Conservation (phyloP, 257 asterid genomes). For the Ajuga chamaepitys region DNA sequence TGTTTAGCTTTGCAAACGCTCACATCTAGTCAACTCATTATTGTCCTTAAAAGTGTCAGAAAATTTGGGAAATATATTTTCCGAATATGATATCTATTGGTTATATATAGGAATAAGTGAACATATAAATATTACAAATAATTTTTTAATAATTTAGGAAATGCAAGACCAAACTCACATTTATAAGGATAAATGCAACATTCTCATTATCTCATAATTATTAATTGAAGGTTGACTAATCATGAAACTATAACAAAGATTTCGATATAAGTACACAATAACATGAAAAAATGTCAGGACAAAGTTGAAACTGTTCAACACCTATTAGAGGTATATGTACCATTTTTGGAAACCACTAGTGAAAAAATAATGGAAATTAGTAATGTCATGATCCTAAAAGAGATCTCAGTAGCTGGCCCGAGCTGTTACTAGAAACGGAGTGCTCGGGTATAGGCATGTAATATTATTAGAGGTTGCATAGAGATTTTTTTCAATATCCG, state of each 20-base stretch:
- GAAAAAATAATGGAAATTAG: background rate
- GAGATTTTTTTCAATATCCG: background rate
- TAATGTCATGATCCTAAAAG: background rate
- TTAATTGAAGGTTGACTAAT: background rate
- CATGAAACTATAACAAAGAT: background rate
- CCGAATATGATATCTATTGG: background rate
- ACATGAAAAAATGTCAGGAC: background rate
- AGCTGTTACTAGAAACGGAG: background rate
- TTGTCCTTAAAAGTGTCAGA: background rate
- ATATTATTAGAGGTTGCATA: background rate
- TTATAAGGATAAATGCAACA: background rate
- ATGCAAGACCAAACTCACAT: background rate
- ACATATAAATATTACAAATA: too few species aligned
- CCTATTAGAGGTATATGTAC: background rate
- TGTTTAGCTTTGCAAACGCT: background rate
- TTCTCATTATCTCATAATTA: background rate
- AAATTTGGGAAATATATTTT: background rate
- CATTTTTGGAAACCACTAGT: background rate
- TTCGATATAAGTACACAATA: background rate
- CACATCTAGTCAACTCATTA: background rate
- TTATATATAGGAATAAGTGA: background rate
- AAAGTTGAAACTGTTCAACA: background rate
- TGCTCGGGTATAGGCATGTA: background rate
- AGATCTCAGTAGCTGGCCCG: background rate
- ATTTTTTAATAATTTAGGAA: too few species aligned